phyloP scores from a whole-genome alignment of 768 basidiomycete genomes.

The Collybia sp. region DNA sequence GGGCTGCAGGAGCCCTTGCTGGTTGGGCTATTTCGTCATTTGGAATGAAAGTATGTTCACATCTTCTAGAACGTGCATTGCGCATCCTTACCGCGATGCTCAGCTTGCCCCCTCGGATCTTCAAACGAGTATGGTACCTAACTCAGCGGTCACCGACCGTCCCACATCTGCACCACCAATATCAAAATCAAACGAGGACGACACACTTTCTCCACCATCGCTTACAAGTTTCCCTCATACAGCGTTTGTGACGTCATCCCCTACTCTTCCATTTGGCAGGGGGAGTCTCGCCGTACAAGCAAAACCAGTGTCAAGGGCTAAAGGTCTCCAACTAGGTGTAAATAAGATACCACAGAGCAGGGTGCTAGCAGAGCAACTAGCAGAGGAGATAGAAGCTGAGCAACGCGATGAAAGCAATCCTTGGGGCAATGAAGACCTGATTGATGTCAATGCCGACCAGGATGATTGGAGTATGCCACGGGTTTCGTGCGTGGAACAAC shows the following conservation, averaged over 20 bases:
- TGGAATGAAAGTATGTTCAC: slow-evolving; percentile 62
- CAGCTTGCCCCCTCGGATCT: slow-evolving; percentile 73
- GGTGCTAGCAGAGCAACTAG: slow-evolving; percentile 47
- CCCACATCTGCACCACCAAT: slow-evolving; percentile 39
- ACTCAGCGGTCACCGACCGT: slow-evolving; percentile 25
- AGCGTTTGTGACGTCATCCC: slow-evolving; percentile 7
- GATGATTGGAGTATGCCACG: slow-evolving; percentile 87
- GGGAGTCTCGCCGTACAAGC: background rate
- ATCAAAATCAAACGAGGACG: slow-evolving; percentile 10
- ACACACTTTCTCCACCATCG: slow-evolving; percentile 7
- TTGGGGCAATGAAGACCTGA: slow-evolving; percentile 79
- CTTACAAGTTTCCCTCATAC: background rate
- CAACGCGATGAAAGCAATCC: slow-evolving; percentile 40
- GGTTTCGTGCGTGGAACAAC: background rate
- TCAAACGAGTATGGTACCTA: slow-evolving; percentile 57
- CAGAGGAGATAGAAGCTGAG: slow-evolving; percentile 48
- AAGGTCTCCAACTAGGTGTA: slow-evolving; percentile 68
- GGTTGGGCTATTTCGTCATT: slow-evolving; percentile 95
- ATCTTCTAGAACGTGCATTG: background rate
- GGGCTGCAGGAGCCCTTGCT: slow-evolving; percentile 87
- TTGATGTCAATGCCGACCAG: slow-evolving; percentile 89
- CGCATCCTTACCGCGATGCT: slow-evolving; percentile 3
- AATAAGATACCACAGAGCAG: slow-evolving; percentile 37
- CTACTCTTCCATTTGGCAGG: slow-evolving; percentile 5
- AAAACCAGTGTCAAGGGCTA: slow-evolving; percentile 31